Evolutionary conservation across 2,329 filamentous ascomycete species (phyloP).

Genomic region (Penicillium sclerotiorum): DNA sequence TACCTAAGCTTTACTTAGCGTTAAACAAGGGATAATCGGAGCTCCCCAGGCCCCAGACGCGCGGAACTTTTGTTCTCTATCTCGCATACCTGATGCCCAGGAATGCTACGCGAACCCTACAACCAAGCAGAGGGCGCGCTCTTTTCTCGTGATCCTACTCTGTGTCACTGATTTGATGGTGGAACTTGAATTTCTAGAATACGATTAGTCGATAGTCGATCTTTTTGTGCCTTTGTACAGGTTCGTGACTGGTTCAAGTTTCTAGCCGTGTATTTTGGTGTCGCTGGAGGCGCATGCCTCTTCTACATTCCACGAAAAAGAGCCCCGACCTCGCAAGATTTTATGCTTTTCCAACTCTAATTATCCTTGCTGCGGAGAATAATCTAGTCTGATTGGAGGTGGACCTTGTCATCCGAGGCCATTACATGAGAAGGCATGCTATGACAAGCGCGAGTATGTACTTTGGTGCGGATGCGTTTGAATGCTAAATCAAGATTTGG

Average conservation of each 20-base stretch:
- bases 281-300: not conserved
- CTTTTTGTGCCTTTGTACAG: too few relatives aligned
- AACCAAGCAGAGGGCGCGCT: not conserved
- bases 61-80: not conserved
- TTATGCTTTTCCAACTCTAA: not conserved
- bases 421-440: not conserved
- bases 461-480: too few relatives aligned
- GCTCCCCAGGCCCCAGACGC: not conserved
- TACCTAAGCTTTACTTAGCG: conserved; percentile 9
- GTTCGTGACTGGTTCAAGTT: not conserved
- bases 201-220: not conserved
- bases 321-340: not conserved
- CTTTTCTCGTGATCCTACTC: not conserved
- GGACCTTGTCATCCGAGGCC: not conserved
- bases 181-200: not conserved
- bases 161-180: not conserved
- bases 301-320: not conserved
- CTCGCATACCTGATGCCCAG: conserved; percentile 5
- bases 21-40: conserved; percentile 9
- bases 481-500: too few relatives aligned
- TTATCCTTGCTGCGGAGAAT: not conserved
- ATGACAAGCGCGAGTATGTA: too few relatives aligned
- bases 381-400: not conserved
- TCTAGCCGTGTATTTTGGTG: not conserved
- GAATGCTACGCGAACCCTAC: conserved; percentile 10